These are phyloP conservation scores for Achaetomium macrosporum DNA, from an alignment of 2,329 filamentous ascomycete genomes.

Conservation along the genomic window DNA sequence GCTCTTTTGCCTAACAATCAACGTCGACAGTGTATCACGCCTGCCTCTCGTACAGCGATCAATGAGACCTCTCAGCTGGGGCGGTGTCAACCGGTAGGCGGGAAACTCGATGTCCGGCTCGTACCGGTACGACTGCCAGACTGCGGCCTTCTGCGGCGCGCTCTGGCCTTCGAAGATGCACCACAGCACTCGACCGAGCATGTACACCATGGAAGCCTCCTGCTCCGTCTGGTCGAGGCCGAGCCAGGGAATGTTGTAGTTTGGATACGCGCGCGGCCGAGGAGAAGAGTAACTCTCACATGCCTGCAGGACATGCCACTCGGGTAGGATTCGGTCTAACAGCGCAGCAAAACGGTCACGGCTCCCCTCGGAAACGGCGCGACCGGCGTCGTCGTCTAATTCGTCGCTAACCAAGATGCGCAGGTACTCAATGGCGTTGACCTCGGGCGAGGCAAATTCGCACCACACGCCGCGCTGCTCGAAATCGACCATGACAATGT, in stretches of 20 bases:
- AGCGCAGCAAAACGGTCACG: constrained; percentile 37
- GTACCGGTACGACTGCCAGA: constrained; percentile 54
- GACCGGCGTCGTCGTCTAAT: constrained; percentile 32
- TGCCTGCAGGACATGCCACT: constrained; percentile 38
- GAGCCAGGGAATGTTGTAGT: constrained; percentile 54
- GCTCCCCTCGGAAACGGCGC: constrained; percentile 33
- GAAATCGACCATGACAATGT: constrained; percentile 55
- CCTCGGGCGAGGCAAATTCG: constrained; percentile 55
- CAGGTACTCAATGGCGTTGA: constrained; percentile 54
- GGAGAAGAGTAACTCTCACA: constrained; percentile 36
- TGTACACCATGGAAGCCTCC: constrained; percentile 55
- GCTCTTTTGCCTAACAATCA: constrained; percentile 41
- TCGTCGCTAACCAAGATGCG: constrained; percentile 47
- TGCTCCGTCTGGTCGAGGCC: constrained; percentile 46
- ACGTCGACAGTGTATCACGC: constrained; percentile 38
- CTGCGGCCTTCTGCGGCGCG: constrained; percentile 49
- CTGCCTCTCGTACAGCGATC: constrained; percentile 47
- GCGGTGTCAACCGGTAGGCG: constrained; percentile 42
- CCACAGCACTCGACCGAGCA: constrained; percentile 57
- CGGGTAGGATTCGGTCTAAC: constrained; percentile 40
- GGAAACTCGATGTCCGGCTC: constrained; percentile 54
- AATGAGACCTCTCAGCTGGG: constrained; percentile 41
- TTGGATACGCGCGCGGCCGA: constrained; percentile 18
- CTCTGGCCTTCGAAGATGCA: constrained; percentile 57
- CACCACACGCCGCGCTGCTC: constrained; percentile 59